Conservation (phyloP, 768 basidiomycete genomes). For the Termitomyces sp. region DNA sequence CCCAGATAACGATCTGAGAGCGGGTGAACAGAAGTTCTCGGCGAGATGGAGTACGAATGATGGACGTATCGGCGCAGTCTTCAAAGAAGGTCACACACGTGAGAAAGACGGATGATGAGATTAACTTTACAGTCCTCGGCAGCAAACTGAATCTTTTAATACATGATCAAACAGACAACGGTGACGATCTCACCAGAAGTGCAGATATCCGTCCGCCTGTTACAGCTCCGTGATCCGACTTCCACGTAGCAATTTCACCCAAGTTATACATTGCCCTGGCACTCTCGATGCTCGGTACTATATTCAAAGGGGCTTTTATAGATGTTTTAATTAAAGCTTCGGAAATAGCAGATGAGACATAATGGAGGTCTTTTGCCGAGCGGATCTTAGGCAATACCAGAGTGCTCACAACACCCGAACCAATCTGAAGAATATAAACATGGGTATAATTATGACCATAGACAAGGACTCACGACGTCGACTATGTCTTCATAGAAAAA, state of each 20-base stretch:
- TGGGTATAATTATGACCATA: neutral
- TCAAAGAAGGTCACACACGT: constrained; percentile 2
- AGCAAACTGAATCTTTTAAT: constrained; percentile 60
- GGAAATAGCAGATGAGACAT: constrained; percentile 47
- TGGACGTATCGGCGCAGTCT: constrained; percentile 89
- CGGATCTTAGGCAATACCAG: constrained; percentile 87
- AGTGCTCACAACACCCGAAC: constrained; percentile 41
- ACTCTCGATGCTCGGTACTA: constrained; percentile 85
- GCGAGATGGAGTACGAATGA: constrained; percentile 70
- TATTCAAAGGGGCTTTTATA: constrained; percentile 34
- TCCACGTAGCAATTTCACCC: constrained; percentile 68
- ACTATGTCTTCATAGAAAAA: constrained; percentile 63
- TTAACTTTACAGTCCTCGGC: constrained; percentile 82
- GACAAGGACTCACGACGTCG: constrained; percentile 41
- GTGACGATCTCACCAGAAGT: constrained; percentile 49
- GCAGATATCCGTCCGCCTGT: constrained; percentile 54
- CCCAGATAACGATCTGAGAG: constrained; percentile 73
- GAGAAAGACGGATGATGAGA: neutral
- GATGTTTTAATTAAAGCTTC: constrained; percentile 22
- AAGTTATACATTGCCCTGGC: constrained; percentile 66
- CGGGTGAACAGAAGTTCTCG: constrained; percentile 80
- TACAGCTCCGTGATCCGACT: constrained; percentile 38
- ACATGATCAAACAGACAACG: neutral
- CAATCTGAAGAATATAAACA: constrained; percentile 20
- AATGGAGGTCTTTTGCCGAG: constrained; percentile 57